Conservation (phyloP, 768 basidiomycete species). For the Amanita muscaria region DNA sequence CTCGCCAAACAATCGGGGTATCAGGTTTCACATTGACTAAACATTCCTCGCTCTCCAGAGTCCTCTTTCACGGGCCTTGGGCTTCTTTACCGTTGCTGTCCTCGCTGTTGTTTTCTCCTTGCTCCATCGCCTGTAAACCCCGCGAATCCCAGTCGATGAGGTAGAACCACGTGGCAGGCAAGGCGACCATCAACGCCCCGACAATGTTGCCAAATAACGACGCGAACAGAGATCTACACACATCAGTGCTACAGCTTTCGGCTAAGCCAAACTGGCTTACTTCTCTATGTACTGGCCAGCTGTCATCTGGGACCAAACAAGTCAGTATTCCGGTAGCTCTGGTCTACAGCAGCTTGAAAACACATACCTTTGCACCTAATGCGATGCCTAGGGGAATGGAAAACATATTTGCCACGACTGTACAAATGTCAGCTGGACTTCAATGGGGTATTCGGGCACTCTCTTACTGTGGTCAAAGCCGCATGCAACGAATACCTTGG, state of each 20-base stretch:
- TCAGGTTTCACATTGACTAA: too few relatives aligned
- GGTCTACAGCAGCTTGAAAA: neutral
- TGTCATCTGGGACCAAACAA: constrained; percentile 32
- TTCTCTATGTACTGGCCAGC: constrained; percentile 56
- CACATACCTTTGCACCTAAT: constrained; percentile 54
- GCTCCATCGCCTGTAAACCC: constrained; percentile 33
- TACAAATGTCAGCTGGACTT: neutral
- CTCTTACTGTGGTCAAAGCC: constrained; percentile 59
- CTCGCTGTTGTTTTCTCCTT: constrained; percentile 19
- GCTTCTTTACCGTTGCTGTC: too few relatives aligned
- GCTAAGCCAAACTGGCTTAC: constrained; percentile 32
- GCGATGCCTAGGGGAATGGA: constrained; percentile 63
- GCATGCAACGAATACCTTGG: constrained; percentile 65
- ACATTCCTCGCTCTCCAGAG: neutral
- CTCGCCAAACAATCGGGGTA: too few relatives aligned
- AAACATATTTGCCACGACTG: constrained; percentile 73
- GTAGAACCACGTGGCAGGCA: constrained; percentile 60
- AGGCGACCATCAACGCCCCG: constrained; percentile 53
- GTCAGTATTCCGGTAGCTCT: constrained; percentile 5
- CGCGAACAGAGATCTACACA: constrained; percentile 51
- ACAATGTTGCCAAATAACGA: constrained; percentile 59
- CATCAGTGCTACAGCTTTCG: too few relatives aligned
- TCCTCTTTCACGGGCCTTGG: too few relatives aligned
- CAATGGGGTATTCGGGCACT: neutral
- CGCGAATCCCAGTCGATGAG: constrained; percentile 39